Evolutionary conservation across 352 stramenopile genomes (phyloP).

Genomic region (Salisapilia sapeloensis): DNA sequence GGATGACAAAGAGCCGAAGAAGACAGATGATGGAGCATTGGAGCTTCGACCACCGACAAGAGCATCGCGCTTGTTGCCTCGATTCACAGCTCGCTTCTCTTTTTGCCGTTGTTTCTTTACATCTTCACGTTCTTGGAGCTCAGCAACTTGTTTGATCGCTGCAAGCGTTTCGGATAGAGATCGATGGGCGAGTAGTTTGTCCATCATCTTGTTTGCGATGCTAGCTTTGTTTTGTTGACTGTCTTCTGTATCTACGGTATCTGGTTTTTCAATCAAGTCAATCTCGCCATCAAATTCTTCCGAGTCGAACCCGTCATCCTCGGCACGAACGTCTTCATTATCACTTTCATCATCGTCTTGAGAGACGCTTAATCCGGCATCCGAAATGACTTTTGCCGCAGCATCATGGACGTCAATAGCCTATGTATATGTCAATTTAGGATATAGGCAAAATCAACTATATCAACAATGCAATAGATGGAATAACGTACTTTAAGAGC

Average conservation of each 20-base stretch:
- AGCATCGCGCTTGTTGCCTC: slow-evolving; percentile 16
- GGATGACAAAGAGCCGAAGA: slow-evolving; percentile 52
- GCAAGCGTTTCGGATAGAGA: slow-evolving; percentile 45
- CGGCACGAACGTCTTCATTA: background rate
- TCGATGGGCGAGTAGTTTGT: slow-evolving; percentile 51
- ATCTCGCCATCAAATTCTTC: too few relatives aligned
- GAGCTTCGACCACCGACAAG: slow-evolving; percentile 49
- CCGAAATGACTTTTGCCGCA: background rate
- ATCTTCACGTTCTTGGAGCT: slow-evolving; percentile 27
- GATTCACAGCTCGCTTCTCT: slow-evolving; percentile 50
- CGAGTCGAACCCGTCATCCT: background rate
- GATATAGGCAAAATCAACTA: too few relatives aligned
- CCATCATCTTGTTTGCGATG: slow-evolving; percentile 3
- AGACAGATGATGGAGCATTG: slow-evolving; percentile 37
- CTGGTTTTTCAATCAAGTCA: too few relatives aligned
- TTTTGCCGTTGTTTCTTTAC: slow-evolving; percentile 38
- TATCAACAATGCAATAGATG: too few relatives aligned
- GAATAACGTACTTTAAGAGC: slow-evolving; percentile 34
- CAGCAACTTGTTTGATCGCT: slow-evolving; percentile 11
- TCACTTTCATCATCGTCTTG: background rate
- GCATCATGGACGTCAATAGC: background rate
- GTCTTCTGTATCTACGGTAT: too few relatives aligned
- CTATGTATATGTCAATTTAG: background rate
- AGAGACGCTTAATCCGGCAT: background rate
- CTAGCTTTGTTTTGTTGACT: background rate